These are phyloP conservation scores for Basidioascus undulatus DNA, from an alignment of 768 basidiomycete species.

Conservation along the genomic window DNA sequence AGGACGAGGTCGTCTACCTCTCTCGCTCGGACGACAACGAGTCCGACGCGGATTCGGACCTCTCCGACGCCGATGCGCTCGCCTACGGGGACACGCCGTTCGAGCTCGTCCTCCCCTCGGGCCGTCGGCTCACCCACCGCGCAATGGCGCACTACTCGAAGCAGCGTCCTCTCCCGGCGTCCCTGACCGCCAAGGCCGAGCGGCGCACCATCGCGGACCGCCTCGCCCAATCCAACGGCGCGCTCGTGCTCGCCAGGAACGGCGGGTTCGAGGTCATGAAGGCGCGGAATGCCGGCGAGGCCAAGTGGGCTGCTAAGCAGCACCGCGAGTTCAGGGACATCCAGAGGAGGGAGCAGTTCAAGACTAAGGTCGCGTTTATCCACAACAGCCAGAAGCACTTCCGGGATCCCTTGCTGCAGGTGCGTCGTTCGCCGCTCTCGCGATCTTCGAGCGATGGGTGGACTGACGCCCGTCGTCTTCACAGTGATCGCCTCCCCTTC, in stretches of 20 bases:
- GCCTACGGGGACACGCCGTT: constrained; percentile 55
- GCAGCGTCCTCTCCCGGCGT: constrained; percentile 30
- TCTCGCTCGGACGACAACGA: constrained; percentile 12
- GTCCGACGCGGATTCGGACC: constrained; percentile 15
- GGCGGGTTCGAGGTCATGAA: constrained; percentile 76
- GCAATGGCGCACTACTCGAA: constrained; percentile 63
- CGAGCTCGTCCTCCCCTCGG: constrained; percentile 82
- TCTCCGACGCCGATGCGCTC: constrained; percentile 26
- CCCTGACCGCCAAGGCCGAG: constrained; percentile 12
- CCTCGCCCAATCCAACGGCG: constrained; percentile 38
- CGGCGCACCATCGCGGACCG: constrained; percentile 17
- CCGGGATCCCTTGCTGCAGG: constrained; percentile 42
- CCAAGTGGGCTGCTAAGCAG: constrained; percentile 69
- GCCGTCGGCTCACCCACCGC: constrained; percentile 75
- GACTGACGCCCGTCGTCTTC: no score
- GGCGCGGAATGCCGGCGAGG: constrained; percentile 86
- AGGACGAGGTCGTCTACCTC: constrained; percentile 22
- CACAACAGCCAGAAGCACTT: constrained; percentile 73
- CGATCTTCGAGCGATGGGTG: no score
- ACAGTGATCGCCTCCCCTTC: no score
- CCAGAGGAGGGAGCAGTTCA: constrained; percentile 52
- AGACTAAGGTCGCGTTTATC: constrained; percentile 52
- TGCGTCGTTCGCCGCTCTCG: no score
- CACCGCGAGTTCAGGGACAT: constrained; percentile 64
- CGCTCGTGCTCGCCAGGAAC: constrained; percentile 58